Percentiles rank a stretch among this genome's conserved stretches.
Evolutionary conservation across 495 filamentous ascomycete genomes (phyloP).

Genomic region (Trichocladium antarcticum): DNA sequence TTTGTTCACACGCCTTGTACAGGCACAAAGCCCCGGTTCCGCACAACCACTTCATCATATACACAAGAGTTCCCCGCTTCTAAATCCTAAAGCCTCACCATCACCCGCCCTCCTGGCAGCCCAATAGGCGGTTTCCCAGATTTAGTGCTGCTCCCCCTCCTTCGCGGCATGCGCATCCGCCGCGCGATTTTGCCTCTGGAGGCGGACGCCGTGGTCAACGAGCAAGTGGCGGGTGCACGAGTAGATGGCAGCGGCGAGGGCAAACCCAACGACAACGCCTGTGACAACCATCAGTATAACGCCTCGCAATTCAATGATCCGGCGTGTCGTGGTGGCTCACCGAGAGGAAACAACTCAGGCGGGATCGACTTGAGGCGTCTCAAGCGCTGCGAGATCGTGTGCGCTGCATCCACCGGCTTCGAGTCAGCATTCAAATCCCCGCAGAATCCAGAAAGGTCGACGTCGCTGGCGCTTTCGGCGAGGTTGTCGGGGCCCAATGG

Average conservation of each 20-base stretch:
- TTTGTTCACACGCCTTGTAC: constrained; percentile 7
- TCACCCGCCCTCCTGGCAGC: background rate
- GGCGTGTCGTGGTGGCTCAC: constrained; percentile 54
- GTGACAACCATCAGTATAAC: constrained; percentile 6
- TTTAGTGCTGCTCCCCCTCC: constrained; percentile 25
- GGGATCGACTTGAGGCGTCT: constrained; percentile 78
- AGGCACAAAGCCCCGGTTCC: constrained; percentile 7
- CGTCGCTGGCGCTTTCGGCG: background rate
- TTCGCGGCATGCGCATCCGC: constrained; percentile 23
- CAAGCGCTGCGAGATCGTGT: constrained; percentile 91
- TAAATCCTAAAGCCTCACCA: constrained; percentile 11
- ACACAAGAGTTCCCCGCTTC: constrained; percentile 11
- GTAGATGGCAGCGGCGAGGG: constrained; percentile 60
- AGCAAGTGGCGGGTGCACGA: constrained; percentile 69
- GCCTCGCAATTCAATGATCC: too few relatives aligned
- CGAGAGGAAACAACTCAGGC: constrained; percentile 87
- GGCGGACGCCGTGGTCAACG: constrained; percentile 84
- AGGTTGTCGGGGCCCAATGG: constrained; percentile 20
- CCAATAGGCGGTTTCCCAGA: constrained; percentile 6
- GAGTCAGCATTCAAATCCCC: constrained; percentile 16
- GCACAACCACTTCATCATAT: constrained; percentile 13
- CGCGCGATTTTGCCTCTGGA: constrained; percentile 46
- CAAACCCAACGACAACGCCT: constrained; percentile 75
- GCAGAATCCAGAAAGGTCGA: background rate
- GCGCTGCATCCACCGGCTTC: constrained; percentile 44